phyloP scores from a whole-genome alignment of 2,329 filamentous ascomycete species.

The Daldinia sp. region DNA sequence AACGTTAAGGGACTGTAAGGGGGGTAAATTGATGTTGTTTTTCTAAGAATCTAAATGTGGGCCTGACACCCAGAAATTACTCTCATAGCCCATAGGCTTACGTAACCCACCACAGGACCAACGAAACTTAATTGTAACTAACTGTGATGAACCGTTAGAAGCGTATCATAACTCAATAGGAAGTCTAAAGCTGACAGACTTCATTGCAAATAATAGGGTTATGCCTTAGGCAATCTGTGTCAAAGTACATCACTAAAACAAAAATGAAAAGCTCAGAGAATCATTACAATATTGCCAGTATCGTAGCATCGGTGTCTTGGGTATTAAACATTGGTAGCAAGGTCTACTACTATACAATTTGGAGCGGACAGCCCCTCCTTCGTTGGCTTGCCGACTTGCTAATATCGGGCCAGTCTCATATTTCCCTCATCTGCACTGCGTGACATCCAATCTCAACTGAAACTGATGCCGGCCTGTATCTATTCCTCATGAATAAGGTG shows the following conservation, averaged over 20 bases:
- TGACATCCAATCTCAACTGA: neutral
- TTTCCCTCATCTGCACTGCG: conserved; percentile 24
- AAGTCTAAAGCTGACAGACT: neutral
- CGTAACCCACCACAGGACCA: too few species aligned
- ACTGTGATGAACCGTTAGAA: neutral
- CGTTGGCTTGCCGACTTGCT: conserved; percentile 18
- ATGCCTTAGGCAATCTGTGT: neutral
- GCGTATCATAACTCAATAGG: neutral
- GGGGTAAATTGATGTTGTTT: too few species aligned
- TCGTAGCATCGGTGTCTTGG: conserved; percentile 14
- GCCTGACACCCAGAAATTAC: too few species aligned
- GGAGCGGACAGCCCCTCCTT: conserved; percentile 21
- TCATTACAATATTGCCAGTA: neutral
- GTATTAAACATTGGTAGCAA: conserved; percentile 36
- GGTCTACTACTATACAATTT: conserved; percentile 35
- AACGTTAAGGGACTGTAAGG: neutral
- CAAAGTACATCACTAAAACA: neutral
- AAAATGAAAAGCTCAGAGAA: neutral
- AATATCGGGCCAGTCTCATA: conserved; percentile 29
- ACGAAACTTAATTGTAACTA: neutral
- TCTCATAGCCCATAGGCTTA: too few species aligned
- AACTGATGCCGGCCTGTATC: conserved; percentile 16
- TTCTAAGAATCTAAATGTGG: too few species aligned
- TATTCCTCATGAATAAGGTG: conserved; percentile 18
- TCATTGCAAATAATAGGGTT: neutral